Evolutionary conservation across 805 yeast genomes (phyloP), one percentile per base, ranked within the genome.

Genomic region (Candida saitoana): DNA sequence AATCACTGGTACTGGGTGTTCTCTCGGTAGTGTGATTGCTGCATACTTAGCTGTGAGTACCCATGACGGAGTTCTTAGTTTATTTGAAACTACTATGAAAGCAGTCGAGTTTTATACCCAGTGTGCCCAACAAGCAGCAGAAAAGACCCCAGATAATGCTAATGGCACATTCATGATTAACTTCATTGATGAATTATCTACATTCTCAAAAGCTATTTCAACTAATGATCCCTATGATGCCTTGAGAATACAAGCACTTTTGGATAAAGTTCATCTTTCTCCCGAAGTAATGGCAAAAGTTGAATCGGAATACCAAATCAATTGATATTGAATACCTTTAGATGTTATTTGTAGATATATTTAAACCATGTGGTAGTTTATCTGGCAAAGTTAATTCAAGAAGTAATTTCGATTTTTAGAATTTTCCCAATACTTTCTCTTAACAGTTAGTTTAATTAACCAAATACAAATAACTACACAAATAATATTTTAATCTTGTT

Each of bases 1-100:
- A 8, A 75, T 87, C 4, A 87, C 96, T 0, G 96, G 95, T 0
- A 69, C 89, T 2, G 96, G 96, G 0, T 88, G 96, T 48, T 77
- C 91, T 0, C 62, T 88, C 30, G 95, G 95, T 1, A 79, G 89
- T 35, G 73, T 78, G 0, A 77, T 87, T 40, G 81, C 85, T 0
- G 67, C 85, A 1, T 73, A 67, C 44, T 57, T 79, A 2, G 81
- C 81, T 29, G 32, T 29, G 32, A 14, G 58, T 3, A 30, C 43
- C 12, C 35, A 27, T 3, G 34, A 32, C 1, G 36, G 39, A 2
- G 19, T 32, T 3, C 46, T 50, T 30, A 51, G 65, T 40, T 52
- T 71, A 0, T 73, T 71, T 44, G 59, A 56, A 5, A 79, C 83
- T 1, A 76, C 78, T 0, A 67, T 70, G 2, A 66, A 70, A 0